These are phyloP conservation scores for Cryphonectria japonica DNA, from an alignment of 2,329 filamentous ascomycete species.

Conservation along the genomic window DNA sequence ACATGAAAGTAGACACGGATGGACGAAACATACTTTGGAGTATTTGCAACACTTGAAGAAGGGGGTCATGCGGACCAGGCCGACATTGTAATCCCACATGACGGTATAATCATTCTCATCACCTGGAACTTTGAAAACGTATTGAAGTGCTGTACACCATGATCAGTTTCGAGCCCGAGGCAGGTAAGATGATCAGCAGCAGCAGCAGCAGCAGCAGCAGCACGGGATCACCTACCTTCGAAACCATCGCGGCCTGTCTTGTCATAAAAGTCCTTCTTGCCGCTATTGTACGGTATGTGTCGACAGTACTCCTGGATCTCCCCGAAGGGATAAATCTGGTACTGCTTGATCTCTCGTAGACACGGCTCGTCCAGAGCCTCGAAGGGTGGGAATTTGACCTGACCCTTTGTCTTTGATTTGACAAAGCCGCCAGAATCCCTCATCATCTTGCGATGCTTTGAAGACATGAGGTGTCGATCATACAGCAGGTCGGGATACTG, in stretches of 20 bases:
- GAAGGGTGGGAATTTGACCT: constrained; percentile 74
- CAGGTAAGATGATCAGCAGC: not conserved
- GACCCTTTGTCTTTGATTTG: constrained; percentile 65
- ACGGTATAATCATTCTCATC: constrained; percentile 72
- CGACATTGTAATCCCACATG: constrained; percentile 97
- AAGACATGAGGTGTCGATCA: constrained; percentile 36
- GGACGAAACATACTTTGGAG: constrained; percentile 69
- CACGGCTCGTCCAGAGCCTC: constrained; percentile 66
- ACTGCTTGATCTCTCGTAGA: constrained; percentile 61
- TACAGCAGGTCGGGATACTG: constrained; percentile 35
- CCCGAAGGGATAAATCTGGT: constrained; percentile 68
- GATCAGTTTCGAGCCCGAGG: constrained; percentile 19
- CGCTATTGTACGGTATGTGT: constrained; percentile 92
- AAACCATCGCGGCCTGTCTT: constrained; percentile 89
- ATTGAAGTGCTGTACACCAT: constrained; percentile 71
- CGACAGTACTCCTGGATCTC: constrained; percentile 64
- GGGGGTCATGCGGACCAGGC: constrained; percentile 89
- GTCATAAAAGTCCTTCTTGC: constrained; percentile 85
- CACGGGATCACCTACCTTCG: constrained; percentile 64
- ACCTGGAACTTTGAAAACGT: constrained; percentile 74
- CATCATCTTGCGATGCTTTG: constrained; percentile 59
- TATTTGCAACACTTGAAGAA: constrained; percentile 92
- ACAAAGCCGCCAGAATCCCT: constrained; percentile 68
- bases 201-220: not conserved
- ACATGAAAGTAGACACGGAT: not conserved